These are phyloP conservation scores for Colletotrichum sp. DNA, from an alignment of 2,329 filamentous ascomycete species.

Conservation along the genomic window DNA sequence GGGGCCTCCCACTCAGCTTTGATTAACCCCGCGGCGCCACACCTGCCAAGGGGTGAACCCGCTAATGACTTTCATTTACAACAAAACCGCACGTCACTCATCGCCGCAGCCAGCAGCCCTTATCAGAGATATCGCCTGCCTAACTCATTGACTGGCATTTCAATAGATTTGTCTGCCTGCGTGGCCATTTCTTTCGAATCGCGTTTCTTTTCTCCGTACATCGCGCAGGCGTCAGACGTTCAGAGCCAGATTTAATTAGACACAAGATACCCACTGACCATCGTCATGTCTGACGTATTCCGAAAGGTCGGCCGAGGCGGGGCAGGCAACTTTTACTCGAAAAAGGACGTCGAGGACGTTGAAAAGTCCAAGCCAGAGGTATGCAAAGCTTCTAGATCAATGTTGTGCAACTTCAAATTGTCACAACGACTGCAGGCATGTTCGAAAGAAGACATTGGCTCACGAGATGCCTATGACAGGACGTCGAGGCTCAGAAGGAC, in stretches of 20 bases:
- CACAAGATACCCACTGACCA: neutral
- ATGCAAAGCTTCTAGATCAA: neutral
- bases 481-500: constrained; percentile 37
- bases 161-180: neutral
- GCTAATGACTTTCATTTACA: constrained; percentile 7
- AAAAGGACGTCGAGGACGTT: constrained; percentile 54
- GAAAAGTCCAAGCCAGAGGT: constrained; percentile 30
- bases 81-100: constrained; percentile 6
- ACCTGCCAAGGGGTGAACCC: neutral
- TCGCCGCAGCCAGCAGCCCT: neutral
- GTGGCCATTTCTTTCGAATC: neutral
- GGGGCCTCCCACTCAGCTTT: neutral
- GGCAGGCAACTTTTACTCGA: constrained; percentile 66
- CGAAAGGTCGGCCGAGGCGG: constrained; percentile 65
- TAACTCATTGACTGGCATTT: neutral
- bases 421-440: neutral
- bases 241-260: neutral
- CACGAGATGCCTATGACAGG: constrained; percentile 21
- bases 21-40: constrained; percentile 19
- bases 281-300: constrained; percentile 44
- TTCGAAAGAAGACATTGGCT: neutral
- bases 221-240: neutral
- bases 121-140: neutral
- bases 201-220: neutral
- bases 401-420: neutral